Evolutionary conservation across 1,139 yeast genomes (phyloP).

Genomic region (Saccharomyces hybrid): DNA sequence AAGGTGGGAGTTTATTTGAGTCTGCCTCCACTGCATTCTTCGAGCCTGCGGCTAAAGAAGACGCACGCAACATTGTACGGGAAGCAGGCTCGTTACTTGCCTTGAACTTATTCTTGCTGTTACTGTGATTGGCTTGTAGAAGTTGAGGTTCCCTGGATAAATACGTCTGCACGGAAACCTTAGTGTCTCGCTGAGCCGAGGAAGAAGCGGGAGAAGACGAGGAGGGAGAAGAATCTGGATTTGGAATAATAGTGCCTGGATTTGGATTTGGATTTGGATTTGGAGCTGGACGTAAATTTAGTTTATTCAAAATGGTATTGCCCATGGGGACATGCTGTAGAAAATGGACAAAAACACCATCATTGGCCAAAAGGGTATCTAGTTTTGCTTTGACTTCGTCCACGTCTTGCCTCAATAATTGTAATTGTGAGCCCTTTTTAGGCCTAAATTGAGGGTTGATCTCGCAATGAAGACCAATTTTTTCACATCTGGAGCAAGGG

Average conservation of each 20-base stretch:
- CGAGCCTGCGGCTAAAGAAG: neutral
- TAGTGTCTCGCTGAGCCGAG: slow-evolving; percentile 4
- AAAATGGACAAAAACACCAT: slow-evolving; percentile 50
- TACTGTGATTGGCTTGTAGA: neutral
- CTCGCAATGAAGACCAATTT: slow-evolving; percentile 74
- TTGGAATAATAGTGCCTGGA: neutral
- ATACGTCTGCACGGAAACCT: slow-evolving; percentile 29
- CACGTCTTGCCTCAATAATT: slow-evolving; percentile 73
- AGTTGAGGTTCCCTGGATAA: slow-evolving; percentile 34
- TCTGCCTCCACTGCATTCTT: neutral
- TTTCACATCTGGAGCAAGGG: slow-evolving; percentile 76
- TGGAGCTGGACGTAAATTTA: neutral
- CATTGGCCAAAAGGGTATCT: slow-evolving; percentile 66
- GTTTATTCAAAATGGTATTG: slow-evolving; percentile 5
- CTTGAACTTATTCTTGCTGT: neutral
- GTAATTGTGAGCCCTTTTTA: slow-evolving; percentile 84
- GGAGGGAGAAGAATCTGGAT: neutral
- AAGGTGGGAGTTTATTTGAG: slow-evolving; percentile 24
- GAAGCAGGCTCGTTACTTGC: neutral
- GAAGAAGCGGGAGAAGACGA: slow-evolving; percentile 1
- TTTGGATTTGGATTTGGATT: neutral
- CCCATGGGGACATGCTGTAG: slow-evolving; percentile 8
- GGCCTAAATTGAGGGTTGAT: slow-evolving; percentile 90
- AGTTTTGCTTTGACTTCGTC: slow-evolving; percentile 73
- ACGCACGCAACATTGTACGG: neutral